Evolutionary conservation across 148 eudicot genomes (phyloP), one percentile per base, ranked within the genome.

Genomic region (Arctostaphylos glauca): DNA sequence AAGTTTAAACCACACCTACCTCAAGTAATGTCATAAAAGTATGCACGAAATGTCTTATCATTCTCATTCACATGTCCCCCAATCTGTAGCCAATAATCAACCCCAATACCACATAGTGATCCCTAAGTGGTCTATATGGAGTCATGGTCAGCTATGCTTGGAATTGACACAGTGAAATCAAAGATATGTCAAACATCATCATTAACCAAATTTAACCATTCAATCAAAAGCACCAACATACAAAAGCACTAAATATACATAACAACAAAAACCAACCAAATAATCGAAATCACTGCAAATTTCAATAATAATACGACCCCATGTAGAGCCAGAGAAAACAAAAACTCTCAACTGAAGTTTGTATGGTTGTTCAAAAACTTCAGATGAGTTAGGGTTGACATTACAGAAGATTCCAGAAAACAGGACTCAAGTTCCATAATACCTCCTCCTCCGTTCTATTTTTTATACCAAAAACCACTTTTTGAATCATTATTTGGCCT

Each of bases 1-100:
- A 41, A 71, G 75, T 46, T 71, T 16, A 43, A 1, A 44, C 52
- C 44, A 47, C 77, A 74, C 55, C 77, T 74, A 74, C 55, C 77
- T 74, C 55, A 13, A n/a, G n/a, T 23, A 47, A 73, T 9, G 31
- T 74, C 75, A 72, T 72, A 72, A 46, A 14, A 8, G 25, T 18
- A 48, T 2, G n/a, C 52, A 44, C 15, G 48, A 41, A 43, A 71
- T 16, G 49, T 9, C 73, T 43, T 31, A 47, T n/a, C 54, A 48
- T 74, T 54, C 38, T 46, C 53, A 74, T 23, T 41, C 9, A 46
- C 9, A 44, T 72, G 49, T 47, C 13, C 18, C 41, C 75, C 50
- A 43, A 44, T 44, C 3, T 44, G 21, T 44, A 18, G 15, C 16
- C 19, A 44, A 44, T n/a, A 5, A 70, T 43, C n/a, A 12, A 43